Base-by-base conservation (phyloP, 169 alveolate species). In the Sarcocystis neurona region DNA sequence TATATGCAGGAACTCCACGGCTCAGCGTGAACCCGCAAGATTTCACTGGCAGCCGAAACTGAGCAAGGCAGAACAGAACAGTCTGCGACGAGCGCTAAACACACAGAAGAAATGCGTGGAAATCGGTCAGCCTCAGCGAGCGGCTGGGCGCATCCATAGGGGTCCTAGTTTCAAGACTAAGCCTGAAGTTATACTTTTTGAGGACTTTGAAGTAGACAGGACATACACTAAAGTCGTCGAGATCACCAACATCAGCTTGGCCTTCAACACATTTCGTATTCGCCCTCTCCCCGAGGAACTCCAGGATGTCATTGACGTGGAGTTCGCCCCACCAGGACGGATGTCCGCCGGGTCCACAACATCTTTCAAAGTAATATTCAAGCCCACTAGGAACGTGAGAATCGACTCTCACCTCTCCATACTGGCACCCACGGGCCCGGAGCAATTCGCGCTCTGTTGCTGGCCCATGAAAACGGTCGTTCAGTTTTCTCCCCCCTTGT, bases 391-490 rank as follows among this genome's bases (percentile, higher is more conserved):
- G 60, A 79, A 77, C 30, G 91, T 53, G n/a, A 88, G 78, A 23
- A 58, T 87, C 41, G 23, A 37, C 18, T 32, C 91, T 3, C 72
- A 79, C 32, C 30, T 87, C 77, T 27, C 84, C 2, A 48, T 87
- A 32, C 88, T 87, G 43, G 82, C 91, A 5, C 91, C 91, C 32
- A 87, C 91, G 34, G 91, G 91, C 0, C 91, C 91, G 39, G 88
- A 87, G 43, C 32, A 53, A 32, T 46, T 87, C 74, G 82, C 87
- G 30, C 82, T 87, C 34, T 41, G 66, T 1, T 87, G 91, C 53
- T 78, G 50, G 63, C 84, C 88, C n/a, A 87, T 44, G 46, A 87
- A 85, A 53, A 53, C 91, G 15, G 84, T 78, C 27, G 32, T 87
- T 43, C 34, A 75, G 1, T 87, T 87, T 50, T 72, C 53, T 63